Evolutionary conservation across 257 asterid genomes (phyloP).

Genomic region (Scutellaria baicalensis): DNA sequence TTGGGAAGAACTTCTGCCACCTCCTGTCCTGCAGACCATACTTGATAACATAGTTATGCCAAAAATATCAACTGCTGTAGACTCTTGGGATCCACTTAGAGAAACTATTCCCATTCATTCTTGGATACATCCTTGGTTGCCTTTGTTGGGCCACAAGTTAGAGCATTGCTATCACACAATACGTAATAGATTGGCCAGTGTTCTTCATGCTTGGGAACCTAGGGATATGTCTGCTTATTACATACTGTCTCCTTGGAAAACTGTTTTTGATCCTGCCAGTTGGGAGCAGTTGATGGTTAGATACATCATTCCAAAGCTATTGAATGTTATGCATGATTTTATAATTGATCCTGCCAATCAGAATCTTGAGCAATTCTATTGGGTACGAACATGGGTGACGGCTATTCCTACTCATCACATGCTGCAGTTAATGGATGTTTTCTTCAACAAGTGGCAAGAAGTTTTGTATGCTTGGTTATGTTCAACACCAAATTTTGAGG

Average conservation of each 20-base stretch:
- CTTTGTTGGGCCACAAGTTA: constrained; percentile 58
- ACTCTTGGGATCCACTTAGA: constrained; percentile 85
- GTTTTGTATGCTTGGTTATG: constrained; percentile 82
- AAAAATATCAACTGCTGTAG: constrained; percentile 68
- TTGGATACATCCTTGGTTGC: constrained; percentile 97
- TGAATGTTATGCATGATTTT: constrained; percentile 58
- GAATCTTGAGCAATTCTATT: constrained; percentile 55
- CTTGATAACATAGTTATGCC: constrained; percentile 61
- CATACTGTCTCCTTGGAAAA: constrained; percentile 81
- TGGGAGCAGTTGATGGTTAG: constrained; percentile 88
- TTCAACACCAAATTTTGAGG: constrained; percentile 62
- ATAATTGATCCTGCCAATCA: constrained; percentile 70
- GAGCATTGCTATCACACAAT: constrained; percentile 78
- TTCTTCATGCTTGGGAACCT: constrained; percentile 94
- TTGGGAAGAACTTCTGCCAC: constrained; percentile 76
- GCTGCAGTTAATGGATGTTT: constrained; percentile 64
- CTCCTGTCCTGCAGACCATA: constrained; percentile 54
- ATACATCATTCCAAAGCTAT: constrained; percentile 55
- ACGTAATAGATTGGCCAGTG: constrained; percentile 62
- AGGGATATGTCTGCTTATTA: constrained; percentile 71
- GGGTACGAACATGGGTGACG: constrained; percentile 67
- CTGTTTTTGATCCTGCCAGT: constrained; percentile 72
- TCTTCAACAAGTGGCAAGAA: constrained; percentile 86
- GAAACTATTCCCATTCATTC: constrained; percentile 85
- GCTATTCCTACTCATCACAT: constrained; percentile 71